Evolutionary conservation across 805 yeast species (phyloP).

Genomic region (Phaffomyces opuntiae): DNA sequence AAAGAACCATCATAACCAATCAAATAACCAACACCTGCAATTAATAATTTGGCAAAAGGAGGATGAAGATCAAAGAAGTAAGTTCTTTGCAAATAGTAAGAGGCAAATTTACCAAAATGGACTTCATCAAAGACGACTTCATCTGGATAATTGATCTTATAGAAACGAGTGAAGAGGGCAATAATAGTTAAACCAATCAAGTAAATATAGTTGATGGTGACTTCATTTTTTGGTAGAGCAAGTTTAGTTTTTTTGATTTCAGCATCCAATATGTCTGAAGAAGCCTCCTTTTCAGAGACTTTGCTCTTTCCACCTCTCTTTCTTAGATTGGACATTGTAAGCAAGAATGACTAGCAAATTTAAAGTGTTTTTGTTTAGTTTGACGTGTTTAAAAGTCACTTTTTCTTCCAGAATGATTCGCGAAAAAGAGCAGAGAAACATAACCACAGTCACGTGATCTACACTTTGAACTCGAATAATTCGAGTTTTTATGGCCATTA

Average conservation of each 20-base stretch:
- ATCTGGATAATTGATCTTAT: conserved; percentile 53
- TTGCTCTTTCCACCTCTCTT: conserved; percentile 7
- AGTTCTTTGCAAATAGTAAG: conserved; percentile 80
- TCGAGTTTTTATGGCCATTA: too few relatives aligned
- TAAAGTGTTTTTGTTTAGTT: not conserved
- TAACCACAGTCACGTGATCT: not conserved
- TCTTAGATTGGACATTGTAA: conserved; percentile 1
- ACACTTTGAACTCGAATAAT: too few relatives aligned
- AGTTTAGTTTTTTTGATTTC: not conserved
- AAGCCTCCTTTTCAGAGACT: not conserved
- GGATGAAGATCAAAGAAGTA: conserved; percentile 97
- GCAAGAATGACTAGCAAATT: too few relatives aligned
- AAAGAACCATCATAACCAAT: conserved; percentile 89
- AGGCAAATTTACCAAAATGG: conserved; percentile 81
- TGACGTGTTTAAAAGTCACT: not conserved
- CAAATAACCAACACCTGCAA: conserved; percentile 84
- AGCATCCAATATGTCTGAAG: not conserved
- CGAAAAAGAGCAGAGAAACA: not conserved
- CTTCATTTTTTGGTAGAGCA: not conserved
- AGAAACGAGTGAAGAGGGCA: conserved; percentile 63
- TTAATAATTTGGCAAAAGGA: conserved; percentile 90
- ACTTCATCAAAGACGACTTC: conserved; percentile 85
- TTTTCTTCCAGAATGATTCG: not conserved
- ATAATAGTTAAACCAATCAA: conserved; percentile 45
- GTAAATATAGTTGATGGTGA: not conserved